Evolutionary conservation across 257 asterid genomes (phyloP), one percentile per base, ranked within the genome.

Genomic region (Solanum arcanum): DNA sequence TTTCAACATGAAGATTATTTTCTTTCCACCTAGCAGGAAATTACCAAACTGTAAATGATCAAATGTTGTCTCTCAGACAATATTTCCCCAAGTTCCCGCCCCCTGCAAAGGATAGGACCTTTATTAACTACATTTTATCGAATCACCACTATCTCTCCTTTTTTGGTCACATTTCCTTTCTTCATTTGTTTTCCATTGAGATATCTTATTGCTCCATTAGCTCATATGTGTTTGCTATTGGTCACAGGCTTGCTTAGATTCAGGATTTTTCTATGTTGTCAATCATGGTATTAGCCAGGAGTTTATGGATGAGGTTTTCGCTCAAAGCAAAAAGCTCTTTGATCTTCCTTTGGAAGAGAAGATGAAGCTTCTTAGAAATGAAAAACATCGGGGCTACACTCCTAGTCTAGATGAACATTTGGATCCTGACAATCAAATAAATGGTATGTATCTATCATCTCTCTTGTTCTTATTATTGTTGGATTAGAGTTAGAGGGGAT

Each of bases 331-430:
- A 89, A 90, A 87, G 84, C 90, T 97, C 86, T 97, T 97, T 87
- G 84, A 70, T 84, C 88, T 95, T 90, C 93, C 98, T 12, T 87
- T 87, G 89, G 90, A 91, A 70, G 98, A 94, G 85, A 95, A 97
- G 93, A 97, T 94, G 98, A 97, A 93, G 95, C 89, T 94, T 86
- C 88, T 95, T 27, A 93, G 92, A 89, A 97, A 93, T 74, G 92
- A 90, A 87, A 95, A 93, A 62, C 88, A 88, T 88, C 97, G 99
- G 76, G 99, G 99, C 89, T 95, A 97, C 88, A 97, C 98, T 44
- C 99, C 99, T 59, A 7, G 94, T 84, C 90, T 94, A 25, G 99
- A 97, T 91, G 96, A 97, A 87, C 29, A 11, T 78, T 90, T 95
- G 93, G 98, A 97, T 88, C 94, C 96, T 88, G 89, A 25, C 82